phyloP scores from a whole-genome alignment of 768 basidiomycete species.

The Suillus alpinus region DNA sequence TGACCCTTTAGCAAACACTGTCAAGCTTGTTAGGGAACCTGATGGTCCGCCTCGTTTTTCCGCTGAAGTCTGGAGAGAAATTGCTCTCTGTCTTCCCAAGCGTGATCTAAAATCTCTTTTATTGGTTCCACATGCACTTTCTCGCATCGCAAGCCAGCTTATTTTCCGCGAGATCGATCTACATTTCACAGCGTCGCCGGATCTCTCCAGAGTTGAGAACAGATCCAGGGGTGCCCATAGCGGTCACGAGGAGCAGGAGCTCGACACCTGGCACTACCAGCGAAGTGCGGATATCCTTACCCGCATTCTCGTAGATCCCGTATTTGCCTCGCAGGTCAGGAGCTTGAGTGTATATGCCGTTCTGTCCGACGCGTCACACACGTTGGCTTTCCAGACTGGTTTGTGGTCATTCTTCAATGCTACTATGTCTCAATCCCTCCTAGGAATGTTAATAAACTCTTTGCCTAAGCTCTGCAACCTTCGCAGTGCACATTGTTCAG shows the following conservation, averaged over 20 bases:
- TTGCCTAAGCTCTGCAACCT: slow-evolving; percentile 61
- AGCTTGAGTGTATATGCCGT: slow-evolving; percentile 60
- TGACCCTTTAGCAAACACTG: slow-evolving; percentile 3
- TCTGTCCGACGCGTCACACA: slow-evolving; percentile 43
- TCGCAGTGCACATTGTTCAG: slow-evolving; percentile 59
- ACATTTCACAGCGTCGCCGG: slow-evolving; percentile 46
- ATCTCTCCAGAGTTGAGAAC: slow-evolving; percentile 17
- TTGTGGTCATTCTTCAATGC: slow-evolving; percentile 8
- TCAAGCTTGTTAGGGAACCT: slow-evolving; percentile 34
- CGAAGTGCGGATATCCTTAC: slow-evolving; percentile 72
- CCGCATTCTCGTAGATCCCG: slow-evolving; percentile 56
- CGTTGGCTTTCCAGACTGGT: slow-evolving; percentile 67
- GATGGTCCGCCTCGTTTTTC: slow-evolving; percentile 47
- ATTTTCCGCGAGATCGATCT: slow-evolving; percentile 59
- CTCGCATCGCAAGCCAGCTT: slow-evolving; percentile 66
- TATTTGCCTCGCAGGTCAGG: slow-evolving; percentile 56
- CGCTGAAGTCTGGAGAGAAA: slow-evolving; percentile 69
- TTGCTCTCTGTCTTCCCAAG: slow-evolving; percentile 58
- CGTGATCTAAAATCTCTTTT: slow-evolving; percentile 65
- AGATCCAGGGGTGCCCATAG: neutral
- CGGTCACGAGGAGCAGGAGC: slow-evolving; percentile 27
- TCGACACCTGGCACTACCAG: slow-evolving; percentile 48
- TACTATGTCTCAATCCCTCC: neutral
- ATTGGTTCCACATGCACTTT: slow-evolving; percentile 62
- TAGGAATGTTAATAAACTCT: slow-evolving; percentile 69